These are phyloP conservation scores for Chenopodium formosanum DNA, from an alignment of 148 eudicot species.

Conservation along the genomic window DNA sequence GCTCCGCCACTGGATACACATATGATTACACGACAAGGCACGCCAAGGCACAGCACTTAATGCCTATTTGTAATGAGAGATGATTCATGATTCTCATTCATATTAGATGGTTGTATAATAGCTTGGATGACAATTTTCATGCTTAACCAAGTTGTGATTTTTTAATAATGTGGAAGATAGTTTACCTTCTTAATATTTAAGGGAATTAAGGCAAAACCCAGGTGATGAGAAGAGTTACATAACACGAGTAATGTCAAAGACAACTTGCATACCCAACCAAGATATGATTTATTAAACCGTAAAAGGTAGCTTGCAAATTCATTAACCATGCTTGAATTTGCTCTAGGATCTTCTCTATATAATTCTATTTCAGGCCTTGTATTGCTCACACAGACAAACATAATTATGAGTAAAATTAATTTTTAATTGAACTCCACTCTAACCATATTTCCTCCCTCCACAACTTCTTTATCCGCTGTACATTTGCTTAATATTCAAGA, in stretches of 20 bases:
- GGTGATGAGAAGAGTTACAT: background rate
- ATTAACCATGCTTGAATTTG: background rate
- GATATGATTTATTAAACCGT: background rate
- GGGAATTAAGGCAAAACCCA: background rate
- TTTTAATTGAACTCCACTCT: background rate
- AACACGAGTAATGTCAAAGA: background rate
- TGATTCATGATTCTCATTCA: too few species aligned
- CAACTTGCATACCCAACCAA: background rate
- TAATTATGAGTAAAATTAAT: background rate
- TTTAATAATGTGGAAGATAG: too few species aligned
- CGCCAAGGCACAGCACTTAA: too few species aligned
- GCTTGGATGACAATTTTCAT: too few species aligned
- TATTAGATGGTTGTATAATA: too few species aligned
- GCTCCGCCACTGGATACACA: too few species aligned
- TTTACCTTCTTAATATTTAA: too few species aligned
- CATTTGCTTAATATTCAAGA: background rate
- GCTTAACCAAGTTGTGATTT: too few species aligned
- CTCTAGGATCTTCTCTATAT: background rate
- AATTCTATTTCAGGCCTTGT: background rate
- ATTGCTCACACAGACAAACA: background rate
- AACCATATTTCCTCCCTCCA: background rate
- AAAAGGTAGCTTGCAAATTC: too few species aligned
- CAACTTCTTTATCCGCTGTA: background rate
- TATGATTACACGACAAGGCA: background rate
- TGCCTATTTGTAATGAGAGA: too few species aligned